Base-by-base conservation (phyloP, 495 filamentous ascomycete genomes). In the Viridothelium virens region DNA sequence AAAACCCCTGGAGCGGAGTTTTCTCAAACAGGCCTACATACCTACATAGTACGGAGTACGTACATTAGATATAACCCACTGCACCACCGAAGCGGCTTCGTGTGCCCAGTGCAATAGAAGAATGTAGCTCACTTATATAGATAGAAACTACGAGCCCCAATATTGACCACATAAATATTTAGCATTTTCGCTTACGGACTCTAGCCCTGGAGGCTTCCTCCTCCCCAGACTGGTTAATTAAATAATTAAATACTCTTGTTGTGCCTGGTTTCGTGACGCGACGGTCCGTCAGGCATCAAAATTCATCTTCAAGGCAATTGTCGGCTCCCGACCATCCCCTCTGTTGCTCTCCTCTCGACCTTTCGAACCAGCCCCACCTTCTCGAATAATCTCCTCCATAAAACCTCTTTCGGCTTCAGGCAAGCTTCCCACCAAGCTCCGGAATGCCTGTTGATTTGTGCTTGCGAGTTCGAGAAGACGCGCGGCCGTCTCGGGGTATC, bases 291-390 rank as follows among this genome's bases (percentile, higher is more conserved):
- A 61, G 6, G 67, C 67, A 39, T 70, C 67, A 83, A 98, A 97
- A 73, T 96, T 83, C 89, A 97, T 92, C 81, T 93, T 91, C 75
- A 99, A 73, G 63, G 91, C 91, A 83, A 99, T 99, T 67, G 79
- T 96, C 14, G 94, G 95, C 76, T 87, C 82, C 56, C 71, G 85
- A 67, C 80, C 84, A 41, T 81, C 81, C 53, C 77, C 81, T 10
- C 62, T 78, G 1, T 73, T 77, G 2, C 74, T 77, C 33, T 77
- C 76, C 38, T 72, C 74, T 68, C 73, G 75, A 75, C 74, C 70
- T 11, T 78, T 79, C 2, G 82, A 87, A 56, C 82, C 84, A 48
- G 85, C 81, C 7, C 62, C 33, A 3, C 68, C 47, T 39, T 72
- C 70, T 5, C 70, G 63, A 34, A 97, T 85, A 7, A 96, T 87